Evolutionary conservation across 2,329 filamentous ascomycete genomes (phyloP).

Genomic region (Penicillium sp.): DNA sequence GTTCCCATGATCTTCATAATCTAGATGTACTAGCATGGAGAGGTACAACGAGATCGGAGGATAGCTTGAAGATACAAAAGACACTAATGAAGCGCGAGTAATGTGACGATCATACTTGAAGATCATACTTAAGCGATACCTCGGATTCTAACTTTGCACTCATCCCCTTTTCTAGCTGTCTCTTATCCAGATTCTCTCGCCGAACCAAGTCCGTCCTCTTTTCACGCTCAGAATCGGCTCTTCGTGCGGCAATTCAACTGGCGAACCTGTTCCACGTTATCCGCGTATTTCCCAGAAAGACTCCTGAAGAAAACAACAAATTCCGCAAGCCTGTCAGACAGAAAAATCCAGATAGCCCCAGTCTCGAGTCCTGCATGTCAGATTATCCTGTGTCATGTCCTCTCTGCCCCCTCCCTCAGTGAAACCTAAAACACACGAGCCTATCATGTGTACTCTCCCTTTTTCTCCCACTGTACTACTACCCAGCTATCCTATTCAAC

Average conservation of each 20-base stretch:
- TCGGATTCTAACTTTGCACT: constrained; percentile 19
- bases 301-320: background rate
- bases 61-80: background rate
- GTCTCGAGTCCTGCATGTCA: constrained; percentile 4
- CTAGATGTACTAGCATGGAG: background rate
- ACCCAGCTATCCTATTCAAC: background rate
- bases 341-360: background rate
- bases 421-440: background rate
- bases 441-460: background rate
- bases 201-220: constrained; percentile 24
- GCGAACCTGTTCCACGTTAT: background rate
- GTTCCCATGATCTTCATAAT: background rate
- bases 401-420: background rate
- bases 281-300: constrained; percentile 23
- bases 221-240: constrained; percentile 9
- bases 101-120: background rate
- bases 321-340: background rate
- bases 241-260: background rate
- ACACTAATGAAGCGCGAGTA: background rate
- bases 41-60: background rate
- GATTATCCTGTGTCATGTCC: background rate
- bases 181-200: background rate
- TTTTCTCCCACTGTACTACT: background rate
- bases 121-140: background rate
- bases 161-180: background rate